These are phyloP conservation scores for Penicillium capsulatum DNA, from an alignment of 2,329 filamentous ascomycete species.

Conservation along the genomic window DNA sequence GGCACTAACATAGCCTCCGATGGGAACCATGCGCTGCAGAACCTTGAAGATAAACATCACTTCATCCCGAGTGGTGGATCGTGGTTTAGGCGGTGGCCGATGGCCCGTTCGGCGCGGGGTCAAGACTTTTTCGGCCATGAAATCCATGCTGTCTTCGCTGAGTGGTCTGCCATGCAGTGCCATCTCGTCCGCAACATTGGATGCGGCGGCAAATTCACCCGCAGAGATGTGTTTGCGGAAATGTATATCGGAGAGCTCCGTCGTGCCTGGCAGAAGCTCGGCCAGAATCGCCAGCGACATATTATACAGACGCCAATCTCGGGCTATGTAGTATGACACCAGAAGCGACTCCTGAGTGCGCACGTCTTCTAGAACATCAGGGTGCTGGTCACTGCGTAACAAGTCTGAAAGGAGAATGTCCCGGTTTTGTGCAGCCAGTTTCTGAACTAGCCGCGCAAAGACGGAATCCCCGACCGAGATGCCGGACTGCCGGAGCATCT, in stretches of 20 bases:
- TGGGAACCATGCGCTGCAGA: conserved; percentile 46
- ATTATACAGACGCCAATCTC: conserved; percentile 52
- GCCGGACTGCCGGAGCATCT: conserved; percentile 56
- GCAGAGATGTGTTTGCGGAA: conserved; percentile 38
- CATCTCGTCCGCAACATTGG: conserved; percentile 48
- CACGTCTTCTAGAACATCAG: conserved; percentile 57
- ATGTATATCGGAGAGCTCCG: conserved; percentile 36
- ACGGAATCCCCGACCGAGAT: conserved; percentile 60
- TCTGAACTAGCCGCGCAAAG: conserved; percentile 63
- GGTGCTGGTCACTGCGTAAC: conserved; percentile 60
- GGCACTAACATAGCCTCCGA: conserved; percentile 41
- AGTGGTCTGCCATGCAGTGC: conserved; percentile 42
- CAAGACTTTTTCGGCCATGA: conserved; percentile 39
- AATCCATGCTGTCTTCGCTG: conserved; percentile 42
- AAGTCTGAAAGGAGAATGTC: conserved; percentile 50
- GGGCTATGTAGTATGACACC: conserved; percentile 47
- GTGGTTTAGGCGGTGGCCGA: conserved; percentile 23
- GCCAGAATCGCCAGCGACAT: conserved; percentile 54
- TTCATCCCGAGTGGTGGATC: conserved; percentile 36
- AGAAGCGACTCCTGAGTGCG: conserved; percentile 54
- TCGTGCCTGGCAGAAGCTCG: conserved; percentile 30
- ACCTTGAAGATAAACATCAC: conserved; percentile 45
- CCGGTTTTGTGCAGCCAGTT: conserved; percentile 59
- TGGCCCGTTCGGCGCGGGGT: conserved; percentile 27
- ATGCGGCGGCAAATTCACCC: conserved; percentile 29